Evolutionary conservation across 257 asterid genomes (phyloP), one percentile per base, ranked within the genome.

Genomic region (Rehmannia glutinosa): DNA sequence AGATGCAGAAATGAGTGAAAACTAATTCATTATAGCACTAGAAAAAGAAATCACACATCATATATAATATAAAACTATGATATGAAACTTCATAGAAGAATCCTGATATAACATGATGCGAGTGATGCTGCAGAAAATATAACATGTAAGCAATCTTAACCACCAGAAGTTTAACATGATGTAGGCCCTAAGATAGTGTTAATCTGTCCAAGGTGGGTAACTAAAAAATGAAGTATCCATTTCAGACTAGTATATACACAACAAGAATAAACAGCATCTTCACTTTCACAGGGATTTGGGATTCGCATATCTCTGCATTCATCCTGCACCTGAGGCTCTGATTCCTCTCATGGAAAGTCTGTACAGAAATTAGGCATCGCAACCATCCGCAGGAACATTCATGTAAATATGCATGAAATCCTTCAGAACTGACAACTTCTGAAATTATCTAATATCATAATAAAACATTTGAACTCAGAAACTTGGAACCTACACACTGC

Each of bases 401-500:
- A 50, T 27, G 35, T 41, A 47, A 15, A 33, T 27, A 45, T 25
- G 62, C 73, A 71, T 50, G 56, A 38, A 53, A 24, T 50, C 50
- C 43, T 39, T 13, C 56, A 20, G 24, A 51, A 52, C 35, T 16
- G 43, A 30, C 12, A 23, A 64, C 60, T 35, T 55, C 53, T 23
- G 25, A 60, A 59, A 46, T 15, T 1, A 53, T 60, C 49, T 8
- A 56, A 20, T 24, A 59, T 35, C 36, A 70, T 33, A 53, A 35
- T 25, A 45, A 20, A 47, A 27, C 35, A 67, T 62, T 35, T 51
- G 45, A 50, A 64, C 24, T 8, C 62, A 49, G 65, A 62, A 19
- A 32, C 60, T 53, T 5, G 32, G 70, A 76, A 86, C 99, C 73
- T 81, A 93, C 97, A 93, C 97, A 81, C 99, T 90, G 82, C 97